Base-by-base conservation (phyloP, 2,329 filamentous ascomycete species). In the Colletotrichum limetticola region DNA sequence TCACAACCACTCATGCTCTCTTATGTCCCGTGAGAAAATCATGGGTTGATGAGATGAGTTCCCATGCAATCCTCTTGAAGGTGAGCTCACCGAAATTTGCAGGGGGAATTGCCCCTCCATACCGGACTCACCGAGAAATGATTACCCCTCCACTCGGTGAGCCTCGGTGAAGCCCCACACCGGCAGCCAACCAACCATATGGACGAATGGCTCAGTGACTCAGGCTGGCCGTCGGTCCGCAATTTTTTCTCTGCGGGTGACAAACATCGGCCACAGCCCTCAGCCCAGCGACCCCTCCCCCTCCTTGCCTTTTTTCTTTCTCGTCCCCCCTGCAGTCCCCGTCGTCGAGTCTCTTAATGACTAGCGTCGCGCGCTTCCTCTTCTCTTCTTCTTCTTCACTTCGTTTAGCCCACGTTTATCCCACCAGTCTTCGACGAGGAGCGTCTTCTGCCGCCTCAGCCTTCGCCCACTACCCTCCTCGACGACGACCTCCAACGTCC, bases 321-420 rank as follows among this genome's bases (percentile, higher is more conserved):
- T 14, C 56, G 63, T 60, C 30, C 68, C 63, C 49, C 59, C 49
- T 64, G 46, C 49, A 46, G 24, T 8, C 6, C 60, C 26, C 26
- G 11, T 49, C 59, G 37, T 59, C 66, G 61, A 70, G 53, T 64
- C 55, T 65, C 70, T 72, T 69, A 61, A 73, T 73, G 71, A 73
- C 71, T 65, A 73, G 71, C 61, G 71, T 73, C 46, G 60, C 61
- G 66, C 71, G 71, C 60, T 66, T 66, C 56, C 24, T 73, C 26
- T 70, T 60, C 56, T 58, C 67, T 60, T 56, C 66, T 64, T 53
- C 59, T 72, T 72, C 59, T 72, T 69, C 66, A 66, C 60, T 73
- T 71, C 71, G 66, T 57, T 22, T 55, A 32, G 55, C 46, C 42
- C 16, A 55, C 60, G 46, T 70, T 70, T 61, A 71, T 26, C 30